Conservation (phyloP, 2,329 filamentous ascomycete genomes). For the Pezicula carpinea region DNA sequence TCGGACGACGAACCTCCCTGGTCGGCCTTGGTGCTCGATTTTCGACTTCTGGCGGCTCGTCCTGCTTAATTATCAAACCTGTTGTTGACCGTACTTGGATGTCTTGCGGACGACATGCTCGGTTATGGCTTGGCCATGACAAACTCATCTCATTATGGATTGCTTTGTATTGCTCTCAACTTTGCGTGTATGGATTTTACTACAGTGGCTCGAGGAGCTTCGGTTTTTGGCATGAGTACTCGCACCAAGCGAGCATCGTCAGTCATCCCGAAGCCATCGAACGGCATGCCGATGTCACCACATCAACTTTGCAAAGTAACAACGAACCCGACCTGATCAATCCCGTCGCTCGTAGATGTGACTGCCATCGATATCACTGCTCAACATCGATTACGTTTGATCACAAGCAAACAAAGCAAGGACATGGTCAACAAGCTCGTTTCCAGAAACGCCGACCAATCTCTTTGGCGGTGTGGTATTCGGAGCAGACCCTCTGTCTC, state of each 20-base stretch:
- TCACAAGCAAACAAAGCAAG: constrained; percentile 16
- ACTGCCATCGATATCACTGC: constrained; percentile 10
- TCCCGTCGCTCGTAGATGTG: constrained; percentile 10
- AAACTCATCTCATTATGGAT: constrained; percentile 28
- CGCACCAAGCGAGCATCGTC: constrained; percentile 18
- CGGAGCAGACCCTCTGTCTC: constrained; percentile 25
- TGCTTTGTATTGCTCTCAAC: constrained; percentile 25
- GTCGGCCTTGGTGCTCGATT: constrained; percentile 21
- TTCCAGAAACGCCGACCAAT: constrained; percentile 15
- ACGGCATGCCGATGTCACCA: constrained; percentile 31
- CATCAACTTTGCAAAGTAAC: constrained; percentile 20
- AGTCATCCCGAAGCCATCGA: constrained; percentile 25
- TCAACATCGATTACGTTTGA: constrained; percentile 13
- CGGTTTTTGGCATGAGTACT: constrained; percentile 24
- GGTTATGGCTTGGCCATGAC: constrained; percentile 21
- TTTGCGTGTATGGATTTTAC: constrained; percentile 26
- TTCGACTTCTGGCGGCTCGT: constrained; percentile 23
- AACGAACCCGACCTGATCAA: constrained; percentile 11
- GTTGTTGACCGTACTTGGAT: constrained; percentile 20
- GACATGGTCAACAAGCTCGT: constrained; percentile 27
- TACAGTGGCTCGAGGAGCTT: constrained; percentile 29
- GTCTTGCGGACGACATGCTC: constrained; percentile 16
- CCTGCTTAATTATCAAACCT: constrained; percentile 21
- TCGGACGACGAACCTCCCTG: constrained; percentile 22
- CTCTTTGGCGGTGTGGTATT: constrained; percentile 14